Conservation (phyloP, 2,329 filamentous ascomycete genomes). For the Exophiala spinifera region DNA sequence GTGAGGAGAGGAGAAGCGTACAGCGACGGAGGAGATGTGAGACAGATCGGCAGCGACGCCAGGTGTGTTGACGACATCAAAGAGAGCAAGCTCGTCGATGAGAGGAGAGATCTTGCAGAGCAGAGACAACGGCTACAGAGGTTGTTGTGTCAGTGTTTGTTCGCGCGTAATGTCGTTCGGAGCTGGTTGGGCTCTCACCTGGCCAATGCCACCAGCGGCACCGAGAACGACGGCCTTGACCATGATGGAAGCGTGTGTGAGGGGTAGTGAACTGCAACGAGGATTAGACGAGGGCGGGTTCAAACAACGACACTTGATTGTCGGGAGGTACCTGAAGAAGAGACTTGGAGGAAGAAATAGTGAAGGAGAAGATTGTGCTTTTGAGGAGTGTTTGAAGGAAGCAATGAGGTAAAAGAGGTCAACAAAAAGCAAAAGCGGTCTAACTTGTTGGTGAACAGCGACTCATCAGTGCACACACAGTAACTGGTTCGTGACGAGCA, state of each 20-base stretch:
- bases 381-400: conserved; percentile 2
- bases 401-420: conserved; percentile 1
- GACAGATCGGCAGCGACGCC: conserved; percentile 95
- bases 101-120: conserved; percentile 87
- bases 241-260: conserved; percentile 38
- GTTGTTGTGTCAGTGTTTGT: conserved; percentile 6
- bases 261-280: conserved; percentile 16
- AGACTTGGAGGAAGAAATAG: background rate
- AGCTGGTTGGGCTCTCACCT: conserved; percentile 56
- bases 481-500: background rate
- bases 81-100: conserved; percentile 89
- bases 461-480: too few species aligned
- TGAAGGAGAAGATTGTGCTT: background rate
- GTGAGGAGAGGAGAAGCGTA: conserved; percentile 51
- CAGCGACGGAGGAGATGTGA: conserved; percentile 88
- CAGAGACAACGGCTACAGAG: conserved; percentile 79
- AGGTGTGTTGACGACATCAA: conserved; percentile 99
- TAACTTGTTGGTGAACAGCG: background rate
- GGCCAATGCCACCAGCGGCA: conserved; percentile 96
- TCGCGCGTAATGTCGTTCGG: background rate
- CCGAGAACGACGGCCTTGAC: conserved; percentile 73
- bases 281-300: background rate
- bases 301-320: too few species aligned
- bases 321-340: background rate
- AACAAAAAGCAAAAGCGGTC: conserved; percentile 14